A percentile compares a stretch with the other conserved stretches of the same genome.
phyloP scores from a whole-genome alignment of 2,329 filamentous ascomycete genomes.

The Neonectria faginata region DNA sequence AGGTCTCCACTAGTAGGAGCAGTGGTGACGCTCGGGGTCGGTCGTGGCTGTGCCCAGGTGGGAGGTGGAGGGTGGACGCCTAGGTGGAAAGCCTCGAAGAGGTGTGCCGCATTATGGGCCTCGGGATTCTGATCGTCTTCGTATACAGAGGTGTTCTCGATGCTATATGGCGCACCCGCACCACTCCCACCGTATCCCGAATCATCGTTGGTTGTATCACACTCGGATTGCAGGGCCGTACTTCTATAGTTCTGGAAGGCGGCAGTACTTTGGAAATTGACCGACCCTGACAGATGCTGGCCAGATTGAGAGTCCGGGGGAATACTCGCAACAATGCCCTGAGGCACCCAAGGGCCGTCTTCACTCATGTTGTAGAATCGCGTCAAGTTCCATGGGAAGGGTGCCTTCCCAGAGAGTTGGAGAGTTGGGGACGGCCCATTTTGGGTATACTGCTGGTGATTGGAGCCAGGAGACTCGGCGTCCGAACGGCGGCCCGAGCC shows the following conservation, averaged over 20 bases:
- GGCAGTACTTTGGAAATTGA: slow-evolving; percentile 25
- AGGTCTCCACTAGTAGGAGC: slow-evolving; percentile 30
- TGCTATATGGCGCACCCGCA: slow-evolving; percentile 54
- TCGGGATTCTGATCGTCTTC: slow-evolving; percentile 58
- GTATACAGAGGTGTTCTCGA: slow-evolving; percentile 57
- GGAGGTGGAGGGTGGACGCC: background rate
- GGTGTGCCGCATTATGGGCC: slow-evolving; percentile 52
- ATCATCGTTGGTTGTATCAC: slow-evolving; percentile 55
- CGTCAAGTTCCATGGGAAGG: slow-evolving; percentile 41
- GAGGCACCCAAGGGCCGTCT: slow-evolving; percentile 58
- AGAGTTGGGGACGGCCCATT: background rate
- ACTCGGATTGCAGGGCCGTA: slow-evolving; percentile 53
- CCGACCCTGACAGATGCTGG: slow-evolving; percentile 31
- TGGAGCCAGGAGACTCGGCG: slow-evolving; percentile 14
- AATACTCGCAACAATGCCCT: slow-evolving; percentile 44
- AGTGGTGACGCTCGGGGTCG: slow-evolving; percentile 35
- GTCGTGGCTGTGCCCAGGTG: slow-evolving; percentile 26
- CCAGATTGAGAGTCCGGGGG: slow-evolving; percentile 44
- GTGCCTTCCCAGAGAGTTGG: slow-evolving; percentile 24
- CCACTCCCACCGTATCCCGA: slow-evolving; percentile 61
- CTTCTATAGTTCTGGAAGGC: slow-evolving; percentile 43
- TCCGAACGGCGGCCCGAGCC: slow-evolving; percentile 4
- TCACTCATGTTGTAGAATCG: slow-evolving; percentile 55
- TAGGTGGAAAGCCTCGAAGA: slow-evolving; percentile 49
- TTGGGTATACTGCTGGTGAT: slow-evolving; percentile 15